Conservation (phyloP, 2,329 filamentous ascomycete species). For the Neurospora crassa region DNA sequence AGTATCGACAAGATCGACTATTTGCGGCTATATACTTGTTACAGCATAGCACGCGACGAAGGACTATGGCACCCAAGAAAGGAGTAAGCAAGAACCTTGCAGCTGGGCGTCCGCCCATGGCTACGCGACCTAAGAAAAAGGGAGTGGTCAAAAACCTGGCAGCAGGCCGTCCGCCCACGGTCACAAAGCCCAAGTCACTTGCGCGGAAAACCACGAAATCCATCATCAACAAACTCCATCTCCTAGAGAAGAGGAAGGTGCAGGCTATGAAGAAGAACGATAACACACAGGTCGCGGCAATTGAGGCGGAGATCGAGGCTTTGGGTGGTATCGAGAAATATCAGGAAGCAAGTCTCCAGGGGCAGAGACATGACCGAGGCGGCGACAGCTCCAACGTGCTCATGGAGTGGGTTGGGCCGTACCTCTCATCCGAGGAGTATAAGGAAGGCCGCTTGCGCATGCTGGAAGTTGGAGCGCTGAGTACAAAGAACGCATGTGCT, state of each 20-base stretch:
- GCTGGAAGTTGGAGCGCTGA: conserved; percentile 84
- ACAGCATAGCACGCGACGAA: background rate
- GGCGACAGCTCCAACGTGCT: conserved; percentile 57
- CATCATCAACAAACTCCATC: conserved; percentile 57
- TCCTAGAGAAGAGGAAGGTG: conserved; percentile 51
- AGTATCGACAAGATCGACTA: background rate
- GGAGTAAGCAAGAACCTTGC: conserved; percentile 33
- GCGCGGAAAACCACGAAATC: conserved; percentile 54
- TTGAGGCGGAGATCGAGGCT: conserved; percentile 44
- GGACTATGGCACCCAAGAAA: conserved; percentile 36
- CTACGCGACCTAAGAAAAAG: conserved; percentile 34
- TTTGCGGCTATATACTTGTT: background rate
- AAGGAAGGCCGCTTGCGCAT: conserved; percentile 42
- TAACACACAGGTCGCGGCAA: conserved; percentile 30
- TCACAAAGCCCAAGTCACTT: conserved; percentile 44
- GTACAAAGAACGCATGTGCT: conserved; percentile 76
- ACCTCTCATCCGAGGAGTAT: conserved; percentile 18
- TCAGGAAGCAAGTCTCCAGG: conserved; percentile 59
- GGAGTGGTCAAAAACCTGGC: conserved; percentile 33
- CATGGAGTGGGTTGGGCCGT: conserved; percentile 49
- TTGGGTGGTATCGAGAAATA: conserved; percentile 55
- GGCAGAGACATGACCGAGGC: conserved; percentile 55
- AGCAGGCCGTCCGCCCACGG: conserved; percentile 46
- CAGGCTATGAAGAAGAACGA: conserved; percentile 49
- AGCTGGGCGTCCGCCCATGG: conserved; percentile 46